Evolutionary conservation across 2,329 filamentous ascomycete genomes (phyloP).

Genomic region (Pseudocercospora fijiensis): DNA sequence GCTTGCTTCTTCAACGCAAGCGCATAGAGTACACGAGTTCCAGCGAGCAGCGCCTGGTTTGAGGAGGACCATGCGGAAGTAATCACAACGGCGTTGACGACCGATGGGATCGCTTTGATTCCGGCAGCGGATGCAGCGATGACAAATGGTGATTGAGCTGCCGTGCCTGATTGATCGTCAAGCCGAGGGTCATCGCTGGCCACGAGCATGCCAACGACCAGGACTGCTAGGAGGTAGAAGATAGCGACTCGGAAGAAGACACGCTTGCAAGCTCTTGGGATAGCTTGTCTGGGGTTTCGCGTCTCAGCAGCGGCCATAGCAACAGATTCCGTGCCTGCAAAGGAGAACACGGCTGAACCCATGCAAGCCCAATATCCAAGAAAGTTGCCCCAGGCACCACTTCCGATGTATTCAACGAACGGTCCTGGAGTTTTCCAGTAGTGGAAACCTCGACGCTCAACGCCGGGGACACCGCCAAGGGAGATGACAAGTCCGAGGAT

Average conservation of each 20-base stretch:
- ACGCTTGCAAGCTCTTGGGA: slow-evolving; percentile 29
- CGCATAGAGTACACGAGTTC: slow-evolving; percentile 54
- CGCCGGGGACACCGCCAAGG: slow-evolving; percentile 45
- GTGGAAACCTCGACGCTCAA: slow-evolving; percentile 46
- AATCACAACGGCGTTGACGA: slow-evolving; percentile 67
- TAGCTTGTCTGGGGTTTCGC: slow-evolving; percentile 29
- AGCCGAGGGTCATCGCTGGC: slow-evolving; percentile 42
- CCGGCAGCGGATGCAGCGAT: slow-evolving; percentile 62
- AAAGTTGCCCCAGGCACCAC: slow-evolving; percentile 41
- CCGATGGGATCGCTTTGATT: slow-evolving; percentile 58
- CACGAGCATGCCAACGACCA: slow-evolving; percentile 42
- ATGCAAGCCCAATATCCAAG: slow-evolving; percentile 42
- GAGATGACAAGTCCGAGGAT: slow-evolving; percentile 46
- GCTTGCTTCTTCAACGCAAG: slow-evolving; percentile 65
- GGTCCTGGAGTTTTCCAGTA: slow-evolving; percentile 48
- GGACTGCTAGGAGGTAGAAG: slow-evolving; percentile 44
- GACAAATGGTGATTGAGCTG: slow-evolving; percentile 53
- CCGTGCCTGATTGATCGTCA: slow-evolving; percentile 35
- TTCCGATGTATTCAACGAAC: slow-evolving; percentile 44
- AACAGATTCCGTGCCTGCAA: slow-evolving; percentile 29
- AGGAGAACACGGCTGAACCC: slow-evolving; percentile 28
- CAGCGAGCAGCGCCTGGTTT: slow-evolving; percentile 55
- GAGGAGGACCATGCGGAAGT: slow-evolving; percentile 62
- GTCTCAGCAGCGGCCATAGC: slow-evolving; percentile 32
- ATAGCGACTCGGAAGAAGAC: slow-evolving; percentile 31